phyloP scores from a whole-genome alignment of 1,284 basidiomycete species.

The Phaffia rhodozyma region DNA sequence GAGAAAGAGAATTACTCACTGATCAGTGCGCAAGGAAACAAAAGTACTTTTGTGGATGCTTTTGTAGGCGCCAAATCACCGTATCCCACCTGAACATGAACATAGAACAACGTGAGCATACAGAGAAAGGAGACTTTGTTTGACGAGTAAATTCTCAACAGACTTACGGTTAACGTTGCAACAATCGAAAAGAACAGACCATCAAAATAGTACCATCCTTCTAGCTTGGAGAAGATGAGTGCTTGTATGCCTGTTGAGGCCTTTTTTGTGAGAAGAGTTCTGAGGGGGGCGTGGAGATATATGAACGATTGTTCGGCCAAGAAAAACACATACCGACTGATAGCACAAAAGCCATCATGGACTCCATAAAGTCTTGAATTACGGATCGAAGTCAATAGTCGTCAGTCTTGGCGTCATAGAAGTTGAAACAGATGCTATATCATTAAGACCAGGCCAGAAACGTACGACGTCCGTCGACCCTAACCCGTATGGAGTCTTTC shows the following conservation, averaged over 20 bases:
- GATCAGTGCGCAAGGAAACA: too few species aligned
- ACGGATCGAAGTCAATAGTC: not conserved
- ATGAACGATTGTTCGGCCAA: too few species aligned
- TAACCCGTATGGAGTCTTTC: slow-evolving; percentile 9
- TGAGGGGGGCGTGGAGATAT: too few species aligned
- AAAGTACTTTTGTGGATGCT: too few species aligned
- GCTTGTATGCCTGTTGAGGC: slow-evolving; percentile 22
- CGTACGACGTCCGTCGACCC: slow-evolving; percentile 9
- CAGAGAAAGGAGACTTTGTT: not conserved
- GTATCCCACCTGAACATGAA: slow-evolving; percentile 17
- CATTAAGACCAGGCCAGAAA: not conserved
- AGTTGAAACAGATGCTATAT: slow-evolving; percentile 5
- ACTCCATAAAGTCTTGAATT: not conserved
- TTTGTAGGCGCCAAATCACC: slow-evolving; percentile 19
- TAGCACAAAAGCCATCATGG: slow-evolving; percentile 9
- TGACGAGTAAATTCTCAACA: too few species aligned
- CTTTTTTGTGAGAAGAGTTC: not conserved
- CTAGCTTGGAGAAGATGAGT: slow-evolving; percentile 21
- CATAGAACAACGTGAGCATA: not conserved
- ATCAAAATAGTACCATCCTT: slow-evolving; percentile 20
- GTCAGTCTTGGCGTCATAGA: not conserved
- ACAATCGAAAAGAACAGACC: slow-evolving; percentile 23
- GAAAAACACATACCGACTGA: too few species aligned
- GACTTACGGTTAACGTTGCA: slow-evolving; percentile 11
- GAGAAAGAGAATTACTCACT: too few species aligned